Conservation (phyloP, 2,329 filamentous ascomycete species). For the Aspergillus floridensis region DNA sequence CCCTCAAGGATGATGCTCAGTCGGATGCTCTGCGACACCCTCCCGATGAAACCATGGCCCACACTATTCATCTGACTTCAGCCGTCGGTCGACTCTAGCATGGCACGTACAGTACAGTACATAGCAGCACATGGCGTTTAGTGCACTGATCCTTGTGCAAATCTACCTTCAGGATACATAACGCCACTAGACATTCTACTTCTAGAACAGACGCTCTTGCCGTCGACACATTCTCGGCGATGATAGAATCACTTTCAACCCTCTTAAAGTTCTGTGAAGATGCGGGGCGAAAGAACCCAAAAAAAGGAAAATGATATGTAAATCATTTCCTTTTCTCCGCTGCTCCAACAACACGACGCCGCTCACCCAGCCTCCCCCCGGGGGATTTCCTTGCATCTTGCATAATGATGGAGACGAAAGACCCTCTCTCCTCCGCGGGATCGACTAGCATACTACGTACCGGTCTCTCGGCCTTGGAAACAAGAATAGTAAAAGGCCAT, state of each 20-base stretch:
- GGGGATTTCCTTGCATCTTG: constrained; percentile 1
- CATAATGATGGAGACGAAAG: background rate
- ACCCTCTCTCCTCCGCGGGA: background rate
- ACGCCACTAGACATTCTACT: background rate
- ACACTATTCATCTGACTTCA: background rate
- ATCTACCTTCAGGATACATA: background rate
- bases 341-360: background rate
- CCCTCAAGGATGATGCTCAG: background rate
- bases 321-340: background rate
- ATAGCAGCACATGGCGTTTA: background rate
- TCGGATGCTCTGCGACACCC: background rate
- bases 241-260: no score
- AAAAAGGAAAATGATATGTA: background rate
- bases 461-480: background rate
- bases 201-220: background rate
- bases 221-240: background rate
- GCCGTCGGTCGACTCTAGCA: background rate
- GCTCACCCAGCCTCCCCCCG: background rate
- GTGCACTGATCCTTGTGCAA: background rate
- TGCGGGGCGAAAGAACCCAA: background rate
- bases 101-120: background rate
- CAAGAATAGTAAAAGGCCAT: background rate
- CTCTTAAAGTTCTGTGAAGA: background rate
- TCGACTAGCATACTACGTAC: background rate
- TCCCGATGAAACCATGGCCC: background rate